These are phyloP conservation scores for Boletus tomentosulus DNA, from an alignment of 768 basidiomycete genomes.

Conservation along the genomic window DNA sequence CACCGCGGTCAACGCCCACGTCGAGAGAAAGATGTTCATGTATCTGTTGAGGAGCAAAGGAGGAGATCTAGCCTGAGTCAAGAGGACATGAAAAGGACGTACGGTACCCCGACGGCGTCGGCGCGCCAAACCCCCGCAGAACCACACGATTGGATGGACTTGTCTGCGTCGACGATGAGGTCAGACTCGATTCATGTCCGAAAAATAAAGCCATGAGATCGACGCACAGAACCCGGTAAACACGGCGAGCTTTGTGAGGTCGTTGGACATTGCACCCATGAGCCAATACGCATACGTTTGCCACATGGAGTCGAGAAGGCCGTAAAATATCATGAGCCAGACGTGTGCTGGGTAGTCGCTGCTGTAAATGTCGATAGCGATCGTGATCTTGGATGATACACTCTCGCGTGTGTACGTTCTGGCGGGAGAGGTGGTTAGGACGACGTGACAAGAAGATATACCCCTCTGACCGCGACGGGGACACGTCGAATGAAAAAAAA, in stretches of 20 bases:
- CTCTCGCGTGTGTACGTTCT: constrained; percentile 55
- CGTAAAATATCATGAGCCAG: constrained; percentile 66
- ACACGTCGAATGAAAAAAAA: neutral
- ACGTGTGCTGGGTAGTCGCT: constrained; percentile 51
- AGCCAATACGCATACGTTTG: constrained; percentile 82
- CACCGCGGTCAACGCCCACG: constrained; percentile 62
- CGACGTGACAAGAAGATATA: too few species aligned
- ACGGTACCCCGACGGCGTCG: constrained; percentile 63
- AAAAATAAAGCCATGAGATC: neutral
- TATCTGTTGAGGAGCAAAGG: constrained; percentile 30
- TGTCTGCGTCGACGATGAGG: constrained; percentile 39
- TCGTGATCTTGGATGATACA: constrained; percentile 23
- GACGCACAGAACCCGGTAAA: constrained; percentile 76
- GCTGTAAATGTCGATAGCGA: constrained; percentile 58
- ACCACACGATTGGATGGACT: constrained; percentile 72
- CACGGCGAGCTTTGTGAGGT: constrained; percentile 73
- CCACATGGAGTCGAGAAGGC: constrained; percentile 83
- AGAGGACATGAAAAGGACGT: constrained; percentile 21
- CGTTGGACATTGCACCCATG: constrained; percentile 85
- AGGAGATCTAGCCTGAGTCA: neutral
- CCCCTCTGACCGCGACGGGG: neutral
- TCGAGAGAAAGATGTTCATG: constrained; percentile 72
- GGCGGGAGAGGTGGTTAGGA: too few species aligned
- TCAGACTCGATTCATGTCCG: neutral
- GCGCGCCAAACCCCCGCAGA: constrained; percentile 70